Evolutionary conservation across 306 rosid genomes (phyloP).

Genomic region (Lathyrus tuberosus): DNA sequence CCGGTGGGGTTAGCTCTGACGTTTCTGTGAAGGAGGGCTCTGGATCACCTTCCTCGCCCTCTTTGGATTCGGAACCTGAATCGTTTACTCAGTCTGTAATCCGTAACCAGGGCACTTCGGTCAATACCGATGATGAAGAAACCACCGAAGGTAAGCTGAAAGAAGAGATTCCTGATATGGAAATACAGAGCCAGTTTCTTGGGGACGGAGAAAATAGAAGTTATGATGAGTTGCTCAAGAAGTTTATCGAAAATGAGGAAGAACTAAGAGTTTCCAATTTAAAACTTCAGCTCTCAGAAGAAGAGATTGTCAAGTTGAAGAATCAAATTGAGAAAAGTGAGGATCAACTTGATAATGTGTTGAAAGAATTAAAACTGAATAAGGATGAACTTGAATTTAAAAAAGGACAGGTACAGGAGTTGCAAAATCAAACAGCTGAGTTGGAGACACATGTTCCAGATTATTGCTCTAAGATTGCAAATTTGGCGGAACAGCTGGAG

Average conservation of each 20-base stretch:
- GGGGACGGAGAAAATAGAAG: slow-evolving; percentile 25
- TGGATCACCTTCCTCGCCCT: slow-evolving; percentile 54
- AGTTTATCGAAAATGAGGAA: slow-evolving; percentile 47
- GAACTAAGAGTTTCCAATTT: slow-evolving; percentile 35
- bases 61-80: slow-evolving; percentile 64
- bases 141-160: slow-evolving; percentile 27
- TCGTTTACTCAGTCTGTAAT: slow-evolving; percentile 43
- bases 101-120: neutral
- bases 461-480: slow-evolving; percentile 47
- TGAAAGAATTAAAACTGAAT: neutral
- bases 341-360: neutral
- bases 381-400: slow-evolving; percentile 35
- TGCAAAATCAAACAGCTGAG: slow-evolving; percentile 49
- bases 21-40: slow-evolving; percentile 54
- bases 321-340: neutral
- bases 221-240: slow-evolving; percentile 48
- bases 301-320: slow-evolving; percentile 16
- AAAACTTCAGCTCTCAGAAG: neutral
- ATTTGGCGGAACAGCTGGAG: slow-evolving; percentile 37
- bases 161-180: slow-evolving; percentile 46
- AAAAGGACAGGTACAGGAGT: slow-evolving; percentile 51
- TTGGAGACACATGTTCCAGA: slow-evolving; percentile 54
- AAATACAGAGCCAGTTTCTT: slow-evolving; percentile 37
- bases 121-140: slow-evolving; percentile 31
- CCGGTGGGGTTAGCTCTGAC: slow-evolving; percentile 59